Conservation (phyloP, 768 basidiomycete species). For the Pisolithus sp. region DNA sequence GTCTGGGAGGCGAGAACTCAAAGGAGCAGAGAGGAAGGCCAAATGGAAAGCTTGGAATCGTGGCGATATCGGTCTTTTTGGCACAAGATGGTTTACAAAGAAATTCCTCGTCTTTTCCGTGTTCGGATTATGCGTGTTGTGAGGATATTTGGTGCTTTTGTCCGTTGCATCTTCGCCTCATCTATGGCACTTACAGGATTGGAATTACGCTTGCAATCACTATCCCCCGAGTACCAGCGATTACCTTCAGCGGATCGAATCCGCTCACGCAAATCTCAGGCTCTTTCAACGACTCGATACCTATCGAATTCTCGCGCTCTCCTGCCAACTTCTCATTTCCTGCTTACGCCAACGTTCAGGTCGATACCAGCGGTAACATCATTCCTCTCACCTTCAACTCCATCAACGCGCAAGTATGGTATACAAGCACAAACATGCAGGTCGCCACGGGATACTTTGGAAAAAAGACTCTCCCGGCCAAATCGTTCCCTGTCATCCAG, state of each 20-base stretch:
- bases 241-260: constrained; percentile 50
- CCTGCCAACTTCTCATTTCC: constrained; percentile 92
- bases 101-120: constrained; percentile 63
- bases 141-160: constrained; percentile 21
- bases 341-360: constrained; percentile 64
- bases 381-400: constrained; percentile 70
- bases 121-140: constrained; percentile 54
- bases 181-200: constrained; percentile 33
- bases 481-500: constrained; percentile 53
- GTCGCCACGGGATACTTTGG: constrained; percentile 66
- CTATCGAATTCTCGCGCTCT: constrained; percentile 58
- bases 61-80: constrained; percentile 75
- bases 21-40: constrained; percentile 43
- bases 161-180: background rate
- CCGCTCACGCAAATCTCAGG: constrained; percentile 61
- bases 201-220: constrained; percentile 71
- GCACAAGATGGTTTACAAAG: constrained; percentile 64
- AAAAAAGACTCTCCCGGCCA: constrained; percentile 56
- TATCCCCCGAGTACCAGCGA: constrained; percentile 75
- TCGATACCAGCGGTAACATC: constrained; percentile 70
- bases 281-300: constrained; percentile 48
- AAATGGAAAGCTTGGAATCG: constrained; percentile 75
- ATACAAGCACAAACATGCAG: constrained; percentile 54
- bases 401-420: constrained; percentile 63
- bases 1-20: constrained; percentile 58